A percentile compares a stretch with the other conserved stretches of the same genome.
phyloP scores from a whole-genome alignment of 2,329 filamentous ascomycete genomes.

The Colletotrichum siamense region DNA sequence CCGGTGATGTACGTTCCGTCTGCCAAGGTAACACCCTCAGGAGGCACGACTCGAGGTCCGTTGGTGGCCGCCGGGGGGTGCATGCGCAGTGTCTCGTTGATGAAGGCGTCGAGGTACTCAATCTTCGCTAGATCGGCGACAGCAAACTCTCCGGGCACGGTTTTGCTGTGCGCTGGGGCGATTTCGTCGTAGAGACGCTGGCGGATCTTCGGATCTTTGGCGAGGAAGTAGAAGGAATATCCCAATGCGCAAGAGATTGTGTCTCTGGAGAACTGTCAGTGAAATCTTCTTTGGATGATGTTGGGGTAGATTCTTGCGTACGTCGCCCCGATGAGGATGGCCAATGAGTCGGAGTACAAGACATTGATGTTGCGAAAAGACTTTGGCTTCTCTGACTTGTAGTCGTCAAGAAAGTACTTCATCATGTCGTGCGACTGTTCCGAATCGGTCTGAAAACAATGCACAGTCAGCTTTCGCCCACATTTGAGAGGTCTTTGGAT shows the following conservation, averaged over 20 bases:
- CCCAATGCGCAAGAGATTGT: constrained; percentile 23
- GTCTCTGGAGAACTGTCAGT: not conserved
- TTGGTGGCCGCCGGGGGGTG: constrained; percentile 32
- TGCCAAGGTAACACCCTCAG: constrained; percentile 26
- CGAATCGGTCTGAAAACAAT: constrained; percentile 5
- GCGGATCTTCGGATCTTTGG: not conserved
- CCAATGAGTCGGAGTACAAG: constrained; percentile 24
- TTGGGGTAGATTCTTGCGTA: not conserved
- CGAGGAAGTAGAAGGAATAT: constrained; percentile 22
- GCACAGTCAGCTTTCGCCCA: not conserved
- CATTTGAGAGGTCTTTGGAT: accelerated
- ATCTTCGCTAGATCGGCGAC: constrained; percentile 23
- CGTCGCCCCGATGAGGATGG: constrained; percentile 28
- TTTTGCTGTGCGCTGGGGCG: constrained; percentile 14
- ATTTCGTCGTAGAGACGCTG: constrained; percentile 19
- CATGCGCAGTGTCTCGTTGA: constrained; percentile 34
- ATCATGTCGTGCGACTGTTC: constrained; percentile 28
- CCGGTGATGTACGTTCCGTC: constrained; percentile 32
- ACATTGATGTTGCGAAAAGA: constrained; percentile 25
- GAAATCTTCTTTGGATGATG: accelerated
- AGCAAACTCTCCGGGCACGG: constrained; percentile 23
- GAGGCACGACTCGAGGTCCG: constrained; percentile 28
- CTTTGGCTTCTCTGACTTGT: constrained; percentile 25
- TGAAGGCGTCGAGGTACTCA: constrained; percentile 28
- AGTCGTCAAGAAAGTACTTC: constrained; percentile 28